phyloP scores from a whole-genome alignment of 129 eudicot species.

The Artemisia argyi region DNA sequence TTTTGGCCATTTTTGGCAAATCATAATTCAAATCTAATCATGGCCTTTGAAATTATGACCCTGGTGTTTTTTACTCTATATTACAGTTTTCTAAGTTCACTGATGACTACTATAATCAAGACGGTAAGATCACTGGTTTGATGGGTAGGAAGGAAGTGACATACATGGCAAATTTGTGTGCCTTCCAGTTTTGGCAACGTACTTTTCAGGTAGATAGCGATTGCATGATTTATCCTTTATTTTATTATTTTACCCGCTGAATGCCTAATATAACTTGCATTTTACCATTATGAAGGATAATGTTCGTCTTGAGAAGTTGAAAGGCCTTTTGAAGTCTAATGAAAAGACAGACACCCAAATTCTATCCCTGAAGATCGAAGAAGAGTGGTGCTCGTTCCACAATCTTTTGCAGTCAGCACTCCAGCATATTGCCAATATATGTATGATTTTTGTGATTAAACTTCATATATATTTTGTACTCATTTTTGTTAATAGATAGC shows the following conservation, averaged over 20 bases:
- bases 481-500: slow-evolving; percentile 4
- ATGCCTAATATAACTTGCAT: slow-evolving; percentile 17
- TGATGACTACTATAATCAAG: slow-evolving; percentile 49
- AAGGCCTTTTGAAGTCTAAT: slow-evolving; percentile 39
- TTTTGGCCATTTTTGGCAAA: no score
- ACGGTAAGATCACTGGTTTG: slow-evolving; percentile 47
- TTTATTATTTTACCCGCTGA: slow-evolving; percentile 8
- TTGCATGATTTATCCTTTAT: slow-evolving; percentile 1
- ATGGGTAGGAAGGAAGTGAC: slow-evolving; percentile 77
- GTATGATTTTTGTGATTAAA: slow-evolving; percentile 44
- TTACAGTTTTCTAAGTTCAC: slow-evolving; percentile 57
- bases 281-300: slow-evolving; percentile 59
- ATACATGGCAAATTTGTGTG: slow-evolving; percentile 68
- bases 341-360: slow-evolving; percentile 30
- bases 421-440: slow-evolving; percentile 64
- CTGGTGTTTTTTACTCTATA: slow-evolving; percentile 1
- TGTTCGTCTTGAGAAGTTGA: slow-evolving; percentile 59
- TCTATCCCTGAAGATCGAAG: slow-evolving; percentile 50
- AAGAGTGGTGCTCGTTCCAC: slow-evolving; percentile 86
- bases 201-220: slow-evolving; percentile 50
- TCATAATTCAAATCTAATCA: no score
- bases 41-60: slow-evolving; percentile 3
- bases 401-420: slow-evolving; percentile 77
- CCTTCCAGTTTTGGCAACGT: slow-evolving; percentile 87
- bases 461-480: not conserved